Percentiles rank a stretch among this genome's conserved stretches.
phyloP scores from a whole-genome alignment of 305 asterid species.

The Rubia peregrina region DNA sequence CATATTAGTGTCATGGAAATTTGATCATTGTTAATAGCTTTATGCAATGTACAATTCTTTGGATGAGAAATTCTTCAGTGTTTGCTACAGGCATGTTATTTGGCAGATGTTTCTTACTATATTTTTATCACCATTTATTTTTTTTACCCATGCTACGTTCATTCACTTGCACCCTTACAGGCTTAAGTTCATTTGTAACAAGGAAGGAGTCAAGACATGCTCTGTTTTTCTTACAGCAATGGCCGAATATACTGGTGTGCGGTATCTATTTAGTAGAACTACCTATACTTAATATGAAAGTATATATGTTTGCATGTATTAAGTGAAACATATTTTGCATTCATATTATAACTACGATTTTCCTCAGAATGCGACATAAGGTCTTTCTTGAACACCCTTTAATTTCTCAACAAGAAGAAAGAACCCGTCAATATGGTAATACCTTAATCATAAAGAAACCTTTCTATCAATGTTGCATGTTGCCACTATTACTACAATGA shows the following conservation, averaged over 20 bases:
- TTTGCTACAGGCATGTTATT: neutral
- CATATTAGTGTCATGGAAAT: neutral
- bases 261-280: too few species aligned
- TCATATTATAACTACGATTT: too few species aligned
- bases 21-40: neutral
- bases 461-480: conserved; percentile 11
- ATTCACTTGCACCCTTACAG: conserved; percentile 37
- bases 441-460: conserved; percentile 10
- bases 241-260: conserved; percentile 73
- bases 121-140: neutral
- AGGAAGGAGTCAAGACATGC: conserved; percentile 66
- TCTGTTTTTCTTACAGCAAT: conserved; percentile 74
- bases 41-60: neutral
- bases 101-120: conserved; percentile 1
- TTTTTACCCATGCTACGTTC: neutral
- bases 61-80: neutral
- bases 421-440: conserved; percentile 73
- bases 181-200: conserved; percentile 85
- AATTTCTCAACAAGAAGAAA: conserved; percentile 85
- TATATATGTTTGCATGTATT: neutral
- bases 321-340: too few species aligned
- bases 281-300: neutral
- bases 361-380: too few species aligned
- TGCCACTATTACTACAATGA: neutral
- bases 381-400: conserved; percentile 27